Evolutionary conservation across 169 alveolate genomes (phyloP).

Genomic region (Cryptosporidium meleagridis): DNA sequence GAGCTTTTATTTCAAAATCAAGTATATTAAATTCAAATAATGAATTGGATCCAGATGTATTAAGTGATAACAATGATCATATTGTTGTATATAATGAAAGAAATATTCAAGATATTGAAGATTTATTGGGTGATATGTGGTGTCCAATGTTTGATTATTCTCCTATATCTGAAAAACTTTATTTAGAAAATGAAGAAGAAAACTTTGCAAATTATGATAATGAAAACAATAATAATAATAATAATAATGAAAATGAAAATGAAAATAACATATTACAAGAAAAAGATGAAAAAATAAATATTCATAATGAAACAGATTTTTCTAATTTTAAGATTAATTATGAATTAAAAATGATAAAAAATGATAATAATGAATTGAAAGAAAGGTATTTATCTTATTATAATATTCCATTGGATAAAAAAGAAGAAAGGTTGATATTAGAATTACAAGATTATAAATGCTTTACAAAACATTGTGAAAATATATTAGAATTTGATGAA

Average conservation of each 20-base stretch:
- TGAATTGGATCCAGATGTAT: slow-evolving; percentile 5
- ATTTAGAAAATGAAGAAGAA: slow-evolving; percentile 9
- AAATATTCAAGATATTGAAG: slow-evolving; percentile 47
- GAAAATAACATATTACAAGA: background rate
- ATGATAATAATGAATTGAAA: background rate
- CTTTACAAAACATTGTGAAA: slow-evolving; percentile 12
- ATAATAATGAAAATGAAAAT: background rate
- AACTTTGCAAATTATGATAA: background rate
- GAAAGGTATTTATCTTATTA: slow-evolving; percentile 45
- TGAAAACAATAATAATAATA: too few species aligned
- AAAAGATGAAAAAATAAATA: background rate
- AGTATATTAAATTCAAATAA: slow-evolving; percentile 16
- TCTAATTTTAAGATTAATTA: background rate
- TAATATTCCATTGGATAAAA: slow-evolving; percentile 6
- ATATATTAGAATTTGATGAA: background rate
- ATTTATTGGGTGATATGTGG: slow-evolving; percentile 50
- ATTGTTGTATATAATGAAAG: slow-evolving; percentile 28
- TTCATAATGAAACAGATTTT: background rate
- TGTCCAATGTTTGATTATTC: slow-evolving; percentile 22
- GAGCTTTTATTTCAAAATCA: slow-evolving; percentile 19
- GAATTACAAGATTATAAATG: slow-evolving; percentile 44
- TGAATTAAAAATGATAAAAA: background rate
- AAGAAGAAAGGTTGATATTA: slow-evolving; percentile 26
- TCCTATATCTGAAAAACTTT: background rate
- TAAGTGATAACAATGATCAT: background rate